phyloP scores from a whole-genome alignment of 495 filamentous ascomycete genomes.

The Hypoxylon rickii region DNA sequence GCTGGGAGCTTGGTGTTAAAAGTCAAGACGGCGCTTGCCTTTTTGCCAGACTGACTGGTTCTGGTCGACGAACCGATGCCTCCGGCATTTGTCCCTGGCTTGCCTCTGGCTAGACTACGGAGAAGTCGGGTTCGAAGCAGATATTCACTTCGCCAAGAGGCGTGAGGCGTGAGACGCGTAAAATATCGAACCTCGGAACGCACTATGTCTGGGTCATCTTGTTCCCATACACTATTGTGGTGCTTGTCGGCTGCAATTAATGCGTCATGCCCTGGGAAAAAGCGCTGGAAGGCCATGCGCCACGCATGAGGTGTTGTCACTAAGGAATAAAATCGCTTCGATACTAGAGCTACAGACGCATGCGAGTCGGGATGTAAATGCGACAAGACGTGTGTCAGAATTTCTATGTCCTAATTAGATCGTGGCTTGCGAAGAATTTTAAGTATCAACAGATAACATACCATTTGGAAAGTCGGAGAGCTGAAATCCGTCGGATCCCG shows the following conservation, averaged over 20 bases:
- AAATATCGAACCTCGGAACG: conserved; percentile 67
- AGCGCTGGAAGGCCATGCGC: conserved; percentile 85
- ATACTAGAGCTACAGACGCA: conserved; percentile 77
- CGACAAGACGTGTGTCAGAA: conserved; percentile 88
- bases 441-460: conserved; percentile 45
- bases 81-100: conserved; percentile 56
- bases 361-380: conserved; percentile 82
- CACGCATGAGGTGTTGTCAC: conserved; percentile 90
- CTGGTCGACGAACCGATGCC: conserved; percentile 44
- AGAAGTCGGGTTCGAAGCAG: conserved; percentile 83
- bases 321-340: conserved; percentile 77
- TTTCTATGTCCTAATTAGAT: conserved; percentile 62
- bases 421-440: background rate
- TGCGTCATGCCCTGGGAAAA: conserved; percentile 75
- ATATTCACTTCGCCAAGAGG: conserved; percentile 93
- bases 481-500: conserved; percentile 49
- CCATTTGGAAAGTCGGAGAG: conserved; percentile 81
- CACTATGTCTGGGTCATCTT: conserved; percentile 62
- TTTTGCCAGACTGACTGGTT: conserved; percentile 58
- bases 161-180: conserved; percentile 73
- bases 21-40: conserved; percentile 63
- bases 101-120: conserved; percentile 73
- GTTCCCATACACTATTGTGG: conserved; percentile 42
- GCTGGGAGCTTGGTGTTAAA: conserved; percentile 81
- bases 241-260: conserved; percentile 41